Percentiles rank a stretch among this genome's conserved stretches.
Evolutionary conservation across 495 filamentous ascomycete species (phyloP).

Genomic region (Annulohypoxylon nitens): DNA sequence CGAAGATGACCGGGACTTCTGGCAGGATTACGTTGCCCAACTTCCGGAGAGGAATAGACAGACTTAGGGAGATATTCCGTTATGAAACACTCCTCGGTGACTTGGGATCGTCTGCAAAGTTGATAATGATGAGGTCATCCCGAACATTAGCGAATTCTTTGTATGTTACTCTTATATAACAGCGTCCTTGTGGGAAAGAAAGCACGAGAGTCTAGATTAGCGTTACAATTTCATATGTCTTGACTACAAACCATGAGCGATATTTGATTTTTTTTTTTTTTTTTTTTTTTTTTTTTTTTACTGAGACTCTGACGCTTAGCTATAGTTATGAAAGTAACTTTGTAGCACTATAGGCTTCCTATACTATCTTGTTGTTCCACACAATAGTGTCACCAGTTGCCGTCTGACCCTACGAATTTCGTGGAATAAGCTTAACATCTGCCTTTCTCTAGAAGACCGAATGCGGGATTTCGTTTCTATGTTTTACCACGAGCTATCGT

Average conservation of each 20-base stretch:
- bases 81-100: neutral
- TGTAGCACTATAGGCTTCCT: too few relatives aligned
- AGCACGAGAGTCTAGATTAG: neutral
- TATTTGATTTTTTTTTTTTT: neutral
- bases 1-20: constrained; percentile 13
- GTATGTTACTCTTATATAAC: neutral
- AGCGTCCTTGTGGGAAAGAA: neutral
- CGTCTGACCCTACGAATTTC: too few relatives aligned
- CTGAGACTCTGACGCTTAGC: too few relatives aligned
- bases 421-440: too few relatives aligned
- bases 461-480: too few relatives aligned
- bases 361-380: too few relatives aligned
- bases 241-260: neutral
- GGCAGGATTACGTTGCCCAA: constrained; percentile 13
- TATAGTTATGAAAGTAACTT: too few relatives aligned
- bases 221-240: neutral
- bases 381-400: too few relatives aligned
- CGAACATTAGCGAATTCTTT: neutral
- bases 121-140: neutral
- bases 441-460: too few relatives aligned
- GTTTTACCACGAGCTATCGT: too few relatives aligned
- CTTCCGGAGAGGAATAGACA: constrained; percentile 14
- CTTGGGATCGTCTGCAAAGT: neutral
- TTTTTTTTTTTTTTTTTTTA: neutral
- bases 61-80: constrained; percentile 22